Evolutionary conservation across 768 basidiomycete genomes (phyloP).

Genomic region (Termitomyces sp.): DNA sequence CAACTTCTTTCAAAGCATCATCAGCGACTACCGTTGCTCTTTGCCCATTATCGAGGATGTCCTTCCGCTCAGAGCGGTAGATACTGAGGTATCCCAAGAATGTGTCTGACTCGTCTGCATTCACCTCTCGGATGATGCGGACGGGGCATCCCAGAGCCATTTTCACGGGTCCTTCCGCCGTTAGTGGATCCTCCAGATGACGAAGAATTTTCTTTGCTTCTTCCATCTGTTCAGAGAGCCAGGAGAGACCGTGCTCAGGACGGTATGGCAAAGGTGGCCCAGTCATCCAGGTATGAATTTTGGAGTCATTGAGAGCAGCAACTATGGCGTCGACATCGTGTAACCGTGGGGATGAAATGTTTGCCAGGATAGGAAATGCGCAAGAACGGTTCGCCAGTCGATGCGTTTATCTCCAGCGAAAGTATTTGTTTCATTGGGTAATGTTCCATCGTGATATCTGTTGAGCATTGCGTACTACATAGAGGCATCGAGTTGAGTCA

Average conservation of each 20-base stretch:
- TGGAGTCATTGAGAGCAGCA: conserved; percentile 30
- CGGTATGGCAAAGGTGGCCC: conserved; percentile 39
- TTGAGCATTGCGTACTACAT: not conserved
- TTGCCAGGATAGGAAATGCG: conserved; percentile 39
- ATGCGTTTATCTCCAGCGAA: conserved; percentile 21
- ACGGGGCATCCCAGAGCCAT: conserved; percentile 29
- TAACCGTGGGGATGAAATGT: conserved; percentile 41
- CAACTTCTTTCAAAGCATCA: conserved; percentile 29
- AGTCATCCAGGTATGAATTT: conserved; percentile 30
- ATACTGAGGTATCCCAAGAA: conserved; percentile 28
- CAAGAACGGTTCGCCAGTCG: conserved; percentile 44
- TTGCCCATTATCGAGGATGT: conserved; percentile 24
- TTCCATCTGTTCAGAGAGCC: conserved; percentile 14
- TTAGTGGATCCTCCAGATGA: conserved; percentile 12
- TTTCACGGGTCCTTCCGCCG: not conserved
- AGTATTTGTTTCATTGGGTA: conserved; percentile 1
- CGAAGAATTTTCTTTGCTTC: conserved; percentile 18
- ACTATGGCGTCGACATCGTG: conserved; percentile 29
- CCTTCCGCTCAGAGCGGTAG: conserved; percentile 20
- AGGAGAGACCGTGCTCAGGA: conserved; percentile 16
- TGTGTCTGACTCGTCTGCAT: conserved; percentile 19
- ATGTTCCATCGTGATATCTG: not conserved
- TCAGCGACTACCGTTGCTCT: conserved; percentile 20
- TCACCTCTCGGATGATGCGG: conserved; percentile 35
- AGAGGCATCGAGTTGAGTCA: not conserved